These are phyloP conservation scores for Jimgerdemannia lactiflua DNA, from an alignment of 192 early-diverging fungal genomes.

Conservation along the genomic window DNA sequence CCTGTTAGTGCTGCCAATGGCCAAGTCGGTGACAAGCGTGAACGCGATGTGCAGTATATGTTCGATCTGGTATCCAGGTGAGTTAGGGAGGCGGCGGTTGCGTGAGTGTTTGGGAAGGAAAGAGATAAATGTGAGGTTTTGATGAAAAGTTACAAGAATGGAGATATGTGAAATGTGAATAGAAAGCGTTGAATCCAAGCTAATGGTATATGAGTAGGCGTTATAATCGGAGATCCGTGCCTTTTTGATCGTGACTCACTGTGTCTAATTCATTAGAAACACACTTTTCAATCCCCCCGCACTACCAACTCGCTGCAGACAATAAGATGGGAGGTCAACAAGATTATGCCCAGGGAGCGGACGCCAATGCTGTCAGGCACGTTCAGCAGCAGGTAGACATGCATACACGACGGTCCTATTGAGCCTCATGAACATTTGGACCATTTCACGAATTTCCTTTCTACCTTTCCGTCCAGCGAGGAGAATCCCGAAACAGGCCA, in stretches of 20 bases:
- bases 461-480: slow-evolving; percentile 24
- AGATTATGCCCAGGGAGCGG: slow-evolving; percentile 51
- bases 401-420: slow-evolving; percentile 1
- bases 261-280: no score
- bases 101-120: neutral
- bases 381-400: slow-evolving; percentile 38
- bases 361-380: slow-evolving; percentile 62
- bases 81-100: neutral
- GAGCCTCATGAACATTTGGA: no score
- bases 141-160: neutral
- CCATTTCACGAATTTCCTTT: neutral
- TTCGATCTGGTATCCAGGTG: slow-evolving; percentile 67
- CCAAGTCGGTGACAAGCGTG: slow-evolving; percentile 51
- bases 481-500: slow-evolving; percentile 41
- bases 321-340: slow-evolving; percentile 65
- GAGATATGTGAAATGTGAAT: neutral
- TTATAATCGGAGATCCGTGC: no score
- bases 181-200: no score
- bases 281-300: no score
- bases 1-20: slow-evolving; percentile 55
- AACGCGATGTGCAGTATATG: slow-evolving; percentile 61
- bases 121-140: neutral
- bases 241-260: no score
- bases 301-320: slow-evolving; percentile 21
- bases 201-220: no score